Percentiles rank a stretch among this genome's conserved stretches.
These are phyloP conservation scores for Yarrowia phangngaensis DNA, from an alignment of 805 yeast species.

Conservation along the genomic window DNA sequence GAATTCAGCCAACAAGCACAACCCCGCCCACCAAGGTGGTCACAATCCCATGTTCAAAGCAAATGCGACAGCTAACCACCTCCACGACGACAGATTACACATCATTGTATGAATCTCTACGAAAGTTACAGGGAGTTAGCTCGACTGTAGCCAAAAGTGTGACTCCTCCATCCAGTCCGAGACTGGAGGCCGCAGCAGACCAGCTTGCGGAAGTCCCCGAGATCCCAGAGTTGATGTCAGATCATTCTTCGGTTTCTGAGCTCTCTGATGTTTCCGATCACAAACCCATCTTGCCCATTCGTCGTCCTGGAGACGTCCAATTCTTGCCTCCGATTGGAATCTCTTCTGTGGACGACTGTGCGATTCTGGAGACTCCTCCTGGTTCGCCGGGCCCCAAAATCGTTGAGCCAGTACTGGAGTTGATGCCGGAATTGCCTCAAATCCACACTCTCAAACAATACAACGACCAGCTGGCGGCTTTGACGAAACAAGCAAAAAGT, in stretches of 20 bases:
- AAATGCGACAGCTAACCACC: constrained; percentile 5
- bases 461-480: constrained; percentile 2
- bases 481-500: neutral
- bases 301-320: constrained; percentile 14
- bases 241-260: constrained; percentile 1
- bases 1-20: constrained; percentile 9
- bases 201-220: neutral
- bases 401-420: neutral
- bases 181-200: neutral
- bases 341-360: constrained; percentile 18
- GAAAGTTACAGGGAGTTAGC: constrained; percentile 5
- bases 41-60: neutral
- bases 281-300: neutral
- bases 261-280: neutral
- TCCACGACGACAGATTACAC: constrained; percentile 1
- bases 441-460: constrained; percentile 4
- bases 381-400: constrained; percentile 5
- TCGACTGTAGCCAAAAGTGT: constrained; percentile 6
- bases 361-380: constrained; percentile 25
- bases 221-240: constrained; percentile 10
- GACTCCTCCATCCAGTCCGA: constrained; percentile 5
- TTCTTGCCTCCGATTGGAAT: constrained; percentile 24
- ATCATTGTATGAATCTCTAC: constrained; percentile 6
- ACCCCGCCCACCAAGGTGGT: constrained; percentile 5
- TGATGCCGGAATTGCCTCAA: neutral